A percentile compares a stretch with the other conserved stretches of the same genome.
Evolutionary conservation across 164 flowering plant genomes (phyloP).

Genomic region (Magnolia sinica): DNA sequence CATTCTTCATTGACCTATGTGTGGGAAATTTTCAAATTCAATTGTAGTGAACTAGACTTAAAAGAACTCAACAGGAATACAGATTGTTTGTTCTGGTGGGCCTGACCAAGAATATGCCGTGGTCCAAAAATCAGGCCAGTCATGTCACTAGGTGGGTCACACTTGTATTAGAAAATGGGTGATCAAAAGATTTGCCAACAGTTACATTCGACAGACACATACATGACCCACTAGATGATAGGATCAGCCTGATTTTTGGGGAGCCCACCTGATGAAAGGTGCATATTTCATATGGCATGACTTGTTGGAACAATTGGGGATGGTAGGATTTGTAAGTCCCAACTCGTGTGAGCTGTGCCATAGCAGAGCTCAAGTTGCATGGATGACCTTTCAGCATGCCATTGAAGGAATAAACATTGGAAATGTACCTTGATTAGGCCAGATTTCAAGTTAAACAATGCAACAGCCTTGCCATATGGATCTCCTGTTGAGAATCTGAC

Average conservation of each 20-base stretch:
- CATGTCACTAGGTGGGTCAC: not conserved
- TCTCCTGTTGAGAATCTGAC: conserved; percentile 66
- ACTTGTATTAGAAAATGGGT: not conserved
- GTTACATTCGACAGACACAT: not conserved
- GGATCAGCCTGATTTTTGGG: not conserved
- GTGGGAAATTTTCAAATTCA: not conserved
- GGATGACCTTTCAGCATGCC: not conserved
- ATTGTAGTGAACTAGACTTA: not conserved
- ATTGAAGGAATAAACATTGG: not conserved
- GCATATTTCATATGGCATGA: not conserved
- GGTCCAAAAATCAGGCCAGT: not conserved
- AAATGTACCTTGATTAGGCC: conserved; percentile 55
- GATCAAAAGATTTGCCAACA: not conserved
- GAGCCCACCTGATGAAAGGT: not conserved
- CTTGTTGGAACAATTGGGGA: not conserved
- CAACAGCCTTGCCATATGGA: conserved; percentile 85
- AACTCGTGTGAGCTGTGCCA: not conserved
- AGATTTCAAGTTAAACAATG: conserved; percentile 64
- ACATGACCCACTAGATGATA: not conserved
- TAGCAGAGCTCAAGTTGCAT: not conserved
- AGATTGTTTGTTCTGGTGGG: not conserved
- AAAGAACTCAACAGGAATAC: not conserved
- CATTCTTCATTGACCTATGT: conserved; percentile 69
- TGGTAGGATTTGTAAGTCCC: not conserved
- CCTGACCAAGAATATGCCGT: too few relatives aligned